Evolutionary conservation across 345 rosid genomes (phyloP), one percentile per base, ranked within the genome.

Genomic region (Microthlaspi erraticum): DNA sequence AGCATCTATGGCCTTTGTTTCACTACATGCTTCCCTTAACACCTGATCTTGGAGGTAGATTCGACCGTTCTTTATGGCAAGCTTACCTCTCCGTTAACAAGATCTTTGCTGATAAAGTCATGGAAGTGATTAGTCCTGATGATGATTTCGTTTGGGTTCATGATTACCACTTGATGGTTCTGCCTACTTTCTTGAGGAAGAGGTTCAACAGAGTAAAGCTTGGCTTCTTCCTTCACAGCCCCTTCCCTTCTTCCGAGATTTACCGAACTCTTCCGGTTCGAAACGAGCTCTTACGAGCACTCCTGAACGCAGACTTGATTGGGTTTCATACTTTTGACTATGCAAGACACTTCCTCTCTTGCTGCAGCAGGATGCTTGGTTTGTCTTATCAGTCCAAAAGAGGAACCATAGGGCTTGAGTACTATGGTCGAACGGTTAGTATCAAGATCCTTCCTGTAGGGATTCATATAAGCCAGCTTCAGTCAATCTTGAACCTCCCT

Each of bases 241-340:
- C 98, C 8, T 92, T 92, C 46, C 98, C 98, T 55, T 92, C 98
- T 18, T 89, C 98, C 2, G 98, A 92, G 79, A 90, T 92, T 53
- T 92, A 90, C 62, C 81, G 96, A 7, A 90, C 98, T 8, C 94
- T 92, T 76, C 95, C 98, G 18, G 89, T 92, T 16, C 70, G 98
- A 54, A 89, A 88, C 29, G 98, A 92, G 59, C 86, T 92, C 72
- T 77, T 93, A 12, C 82, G 96, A 6, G 97, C 95, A 5, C 89
- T 92, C 60, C 83, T 92, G 41, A 92, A 92, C 34, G 82, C 97
- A 0, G 98, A 92, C 55, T 82, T 92, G 20, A 87, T 92, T 10
- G 98, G 98, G 1, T 92, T 92, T 80, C 98, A 92, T 71, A 90
- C 96, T 36, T 92, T 92, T 78, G 98, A 92, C 77, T 92, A 92